These are phyloP conservation scores for Carnegiea gigantea DNA, from an alignment of 179 eudicot species.

Conservation along the genomic window DNA sequence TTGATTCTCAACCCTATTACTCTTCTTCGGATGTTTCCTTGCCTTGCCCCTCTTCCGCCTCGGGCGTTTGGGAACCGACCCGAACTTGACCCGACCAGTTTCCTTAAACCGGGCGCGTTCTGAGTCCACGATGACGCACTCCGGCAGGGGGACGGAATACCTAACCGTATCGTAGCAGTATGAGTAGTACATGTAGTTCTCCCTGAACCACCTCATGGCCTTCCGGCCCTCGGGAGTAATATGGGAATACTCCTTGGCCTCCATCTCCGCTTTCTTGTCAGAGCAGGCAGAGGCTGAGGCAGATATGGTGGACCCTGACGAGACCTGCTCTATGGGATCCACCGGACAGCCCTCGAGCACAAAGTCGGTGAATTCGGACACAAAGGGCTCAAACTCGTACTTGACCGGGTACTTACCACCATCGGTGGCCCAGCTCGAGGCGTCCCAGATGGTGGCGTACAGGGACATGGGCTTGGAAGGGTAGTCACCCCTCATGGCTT, in stretches of 20 bases:
- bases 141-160: slow-evolving; percentile 41
- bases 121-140: slow-evolving; percentile 31
- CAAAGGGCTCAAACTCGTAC: slow-evolving; percentile 75
- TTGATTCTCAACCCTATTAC: slow-evolving; percentile 6
- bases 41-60: slow-evolving; percentile 23
- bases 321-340: slow-evolving; percentile 59
- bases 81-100: slow-evolving; percentile 31
- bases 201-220: slow-evolving; percentile 69
- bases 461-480: slow-evolving; percentile 97
- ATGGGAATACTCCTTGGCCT: slow-evolving; percentile 29
- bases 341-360: slow-evolving; percentile 76
- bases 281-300: slow-evolving; percentile 24
- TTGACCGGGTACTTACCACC: slow-evolving; percentile 72
- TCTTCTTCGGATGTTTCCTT: slow-evolving; percentile 4
- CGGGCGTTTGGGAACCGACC: slow-evolving; percentile 25
- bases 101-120: slow-evolving; percentile 40
- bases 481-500: slow-evolving; percentile 76
- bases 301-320: slow-evolving; percentile 21
- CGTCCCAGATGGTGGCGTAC: slow-evolving; percentile 98
- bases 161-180: slow-evolving; percentile 72
- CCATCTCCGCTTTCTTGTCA: slow-evolving; percentile 31
- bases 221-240: slow-evolving; percentile 40
- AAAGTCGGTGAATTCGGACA: slow-evolving; percentile 81
- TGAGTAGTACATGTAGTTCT: slow-evolving; percentile 68
- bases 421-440: slow-evolving; percentile 81